phyloP scores from a whole-genome alignment of 371 early-diverging fungal species.

The Apophysomyces elegans region DNA sequence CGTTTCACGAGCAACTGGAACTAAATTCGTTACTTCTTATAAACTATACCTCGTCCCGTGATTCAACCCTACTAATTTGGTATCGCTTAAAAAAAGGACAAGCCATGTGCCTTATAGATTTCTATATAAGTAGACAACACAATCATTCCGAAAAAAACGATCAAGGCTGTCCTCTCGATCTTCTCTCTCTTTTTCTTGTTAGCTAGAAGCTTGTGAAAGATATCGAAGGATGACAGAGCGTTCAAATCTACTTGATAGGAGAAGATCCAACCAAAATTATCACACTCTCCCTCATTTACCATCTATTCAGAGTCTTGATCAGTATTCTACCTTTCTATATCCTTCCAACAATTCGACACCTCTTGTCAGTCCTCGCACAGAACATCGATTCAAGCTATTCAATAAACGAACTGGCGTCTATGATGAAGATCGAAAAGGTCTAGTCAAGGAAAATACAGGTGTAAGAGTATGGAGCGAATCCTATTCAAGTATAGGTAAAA shows the following conservation, averaged over 20 bases:
- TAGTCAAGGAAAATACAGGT: conserved; percentile 67
- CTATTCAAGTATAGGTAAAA: conserved; percentile 80
- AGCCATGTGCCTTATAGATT: neutral
- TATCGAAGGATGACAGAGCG: conserved; percentile 24
- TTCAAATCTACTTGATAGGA: conserved; percentile 32
- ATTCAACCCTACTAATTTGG: neutral
- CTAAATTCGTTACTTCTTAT: neutral
- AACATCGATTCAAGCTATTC: conserved; percentile 34
- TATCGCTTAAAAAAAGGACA: conserved; percentile 1
- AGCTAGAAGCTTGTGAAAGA: neutral
- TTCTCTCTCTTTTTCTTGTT: conserved; percentile 8
- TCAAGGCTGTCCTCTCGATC: neutral
- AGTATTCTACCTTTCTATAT: conserved; percentile 22
- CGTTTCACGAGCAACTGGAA: neutral
- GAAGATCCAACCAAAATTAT: conserved; percentile 25
- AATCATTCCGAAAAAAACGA: neutral
- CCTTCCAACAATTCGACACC: conserved; percentile 16
- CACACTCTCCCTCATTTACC: conserved; percentile 19
- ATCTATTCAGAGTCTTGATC: neutral
- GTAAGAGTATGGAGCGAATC: conserved; percentile 68
- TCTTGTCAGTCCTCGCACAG: conserved; percentile 5
- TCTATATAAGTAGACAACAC: neutral
- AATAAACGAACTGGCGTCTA: conserved; percentile 47
- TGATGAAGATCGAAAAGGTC: conserved; percentile 59
- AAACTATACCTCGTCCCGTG: neutral